These are phyloP conservation scores for Echites panduratus DNA, from an alignment of 257 asterid species.

Conservation along the genomic window DNA sequence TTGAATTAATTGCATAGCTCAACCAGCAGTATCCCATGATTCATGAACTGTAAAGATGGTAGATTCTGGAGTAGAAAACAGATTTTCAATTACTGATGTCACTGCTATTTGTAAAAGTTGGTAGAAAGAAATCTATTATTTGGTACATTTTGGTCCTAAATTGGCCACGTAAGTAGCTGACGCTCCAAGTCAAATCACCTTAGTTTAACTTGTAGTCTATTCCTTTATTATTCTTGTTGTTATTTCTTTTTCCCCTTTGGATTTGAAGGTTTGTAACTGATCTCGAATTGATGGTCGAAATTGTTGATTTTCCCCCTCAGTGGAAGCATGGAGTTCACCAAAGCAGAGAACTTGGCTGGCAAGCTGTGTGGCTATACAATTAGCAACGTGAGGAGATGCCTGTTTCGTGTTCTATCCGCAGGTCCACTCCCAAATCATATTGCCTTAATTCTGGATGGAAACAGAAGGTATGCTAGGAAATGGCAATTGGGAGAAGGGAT, in stretches of 20 bases:
- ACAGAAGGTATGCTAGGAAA: slow-evolving; percentile 62
- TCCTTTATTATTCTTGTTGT: too few relatives aligned
- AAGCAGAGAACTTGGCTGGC: slow-evolving; percentile 17
- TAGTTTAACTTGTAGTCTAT: neutral
- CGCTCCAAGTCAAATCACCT: neutral
- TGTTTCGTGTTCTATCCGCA: slow-evolving; percentile 41
- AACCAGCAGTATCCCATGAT: neutral
- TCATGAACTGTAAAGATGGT: neutral
- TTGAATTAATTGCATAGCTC: neutral
- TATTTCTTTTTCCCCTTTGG: neutral
- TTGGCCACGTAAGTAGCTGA: neutral
- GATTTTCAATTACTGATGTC: neutral
- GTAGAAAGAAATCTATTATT: neutral
- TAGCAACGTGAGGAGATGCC: slow-evolving; percentile 34
- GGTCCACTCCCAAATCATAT: slow-evolving; percentile 70
- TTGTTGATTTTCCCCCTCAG: slow-evolving; percentile 11
- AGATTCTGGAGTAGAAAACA: neutral
- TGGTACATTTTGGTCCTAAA: neutral
- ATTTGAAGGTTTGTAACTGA: neutral
- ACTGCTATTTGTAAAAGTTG: neutral
- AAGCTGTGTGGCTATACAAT: slow-evolving; percentile 35
- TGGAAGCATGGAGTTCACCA: slow-evolving; percentile 26
- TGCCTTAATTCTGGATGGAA: slow-evolving; percentile 73
- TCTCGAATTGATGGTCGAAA: neutral
- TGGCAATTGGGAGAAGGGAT: slow-evolving; percentile 40